These are phyloP conservation scores for Azolla pinnata DNA, from an alignment of 75 land plant genomes.

Conservation along the genomic window DNA sequence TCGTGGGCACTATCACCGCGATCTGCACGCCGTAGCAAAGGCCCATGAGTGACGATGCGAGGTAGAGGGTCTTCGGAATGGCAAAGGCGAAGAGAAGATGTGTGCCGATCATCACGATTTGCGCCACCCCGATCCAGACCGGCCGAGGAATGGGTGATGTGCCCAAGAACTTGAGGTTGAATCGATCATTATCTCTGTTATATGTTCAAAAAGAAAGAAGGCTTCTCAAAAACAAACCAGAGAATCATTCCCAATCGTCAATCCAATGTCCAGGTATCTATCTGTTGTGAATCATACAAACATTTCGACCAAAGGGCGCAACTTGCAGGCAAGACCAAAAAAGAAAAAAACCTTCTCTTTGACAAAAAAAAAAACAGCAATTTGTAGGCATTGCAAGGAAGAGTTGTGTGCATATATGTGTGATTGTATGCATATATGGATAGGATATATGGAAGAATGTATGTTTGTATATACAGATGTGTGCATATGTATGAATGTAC, in stretches of 20 bases:
- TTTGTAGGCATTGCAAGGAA: too few relatives aligned
- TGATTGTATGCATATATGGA: too few relatives aligned
- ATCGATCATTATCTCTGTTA: background rate
- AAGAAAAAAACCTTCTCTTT: too few relatives aligned
- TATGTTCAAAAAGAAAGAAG: background rate
- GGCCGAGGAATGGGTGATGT: conserved; percentile 27
- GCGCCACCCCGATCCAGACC: conserved; percentile 33
- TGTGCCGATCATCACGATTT: conserved; percentile 24
- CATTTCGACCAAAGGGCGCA: too few relatives aligned
- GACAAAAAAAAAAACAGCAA: too few relatives aligned
- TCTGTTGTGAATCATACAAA: background rate
- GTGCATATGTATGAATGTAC: too few relatives aligned
- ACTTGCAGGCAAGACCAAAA: too few relatives aligned
- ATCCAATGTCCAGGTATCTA: background rate
- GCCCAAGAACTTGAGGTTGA: too few relatives aligned
- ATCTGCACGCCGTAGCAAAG: conserved; percentile 41
- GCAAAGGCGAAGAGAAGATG: conserved; percentile 32
- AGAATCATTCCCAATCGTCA: background rate
- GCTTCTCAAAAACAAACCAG: background rate
- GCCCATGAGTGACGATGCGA: conserved; percentile 32
- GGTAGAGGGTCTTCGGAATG: conserved; percentile 24
- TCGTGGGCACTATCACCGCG: conserved; percentile 37
- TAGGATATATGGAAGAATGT: too few relatives aligned
- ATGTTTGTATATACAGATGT: too few relatives aligned
- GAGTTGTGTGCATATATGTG: too few relatives aligned